Conservation (phyloP, 352 stramenopile species). For the Phytopythium boreale region DNA sequence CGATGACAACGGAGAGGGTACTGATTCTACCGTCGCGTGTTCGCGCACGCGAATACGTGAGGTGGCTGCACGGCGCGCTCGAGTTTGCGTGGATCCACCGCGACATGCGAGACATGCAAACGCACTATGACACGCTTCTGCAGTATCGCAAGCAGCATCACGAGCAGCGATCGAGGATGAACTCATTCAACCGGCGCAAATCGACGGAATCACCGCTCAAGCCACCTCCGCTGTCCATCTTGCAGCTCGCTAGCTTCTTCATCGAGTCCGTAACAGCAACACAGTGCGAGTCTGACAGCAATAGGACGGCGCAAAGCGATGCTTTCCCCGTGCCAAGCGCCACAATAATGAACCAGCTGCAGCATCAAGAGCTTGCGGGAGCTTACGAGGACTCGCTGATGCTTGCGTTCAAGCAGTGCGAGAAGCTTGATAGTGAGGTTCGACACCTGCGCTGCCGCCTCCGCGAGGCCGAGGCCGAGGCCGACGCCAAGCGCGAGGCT, state of each 20-base stretch:
- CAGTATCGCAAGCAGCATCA: constrained; percentile 26
- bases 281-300: neutral
- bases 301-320: neutral
- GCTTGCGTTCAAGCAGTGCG: neutral
- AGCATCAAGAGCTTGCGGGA: neutral
- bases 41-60: neutral
- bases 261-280: neutral
- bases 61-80: constrained; percentile 37
- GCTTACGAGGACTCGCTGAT: neutral
- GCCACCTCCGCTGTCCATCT: neutral
- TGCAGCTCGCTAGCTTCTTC: constrained; percentile 4
- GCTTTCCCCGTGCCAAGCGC: too few relatives aligned
- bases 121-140: constrained; percentile 45
- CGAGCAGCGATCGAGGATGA: constrained; percentile 10
- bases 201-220: too few relatives aligned
- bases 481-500: constrained; percentile 36
- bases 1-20: too few relatives aligned
- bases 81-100: constrained; percentile 42
- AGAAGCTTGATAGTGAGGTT: neutral
- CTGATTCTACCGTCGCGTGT: neutral
- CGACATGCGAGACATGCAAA: constrained; percentile 37
- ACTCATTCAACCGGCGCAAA: neutral
- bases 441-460: neutral
- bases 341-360: neutral
- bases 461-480: constrained; percentile 11